Base-by-base conservation (phyloP, 2,329 filamentous ascomycete species). In the Fusarium brachygibbosum region DNA sequence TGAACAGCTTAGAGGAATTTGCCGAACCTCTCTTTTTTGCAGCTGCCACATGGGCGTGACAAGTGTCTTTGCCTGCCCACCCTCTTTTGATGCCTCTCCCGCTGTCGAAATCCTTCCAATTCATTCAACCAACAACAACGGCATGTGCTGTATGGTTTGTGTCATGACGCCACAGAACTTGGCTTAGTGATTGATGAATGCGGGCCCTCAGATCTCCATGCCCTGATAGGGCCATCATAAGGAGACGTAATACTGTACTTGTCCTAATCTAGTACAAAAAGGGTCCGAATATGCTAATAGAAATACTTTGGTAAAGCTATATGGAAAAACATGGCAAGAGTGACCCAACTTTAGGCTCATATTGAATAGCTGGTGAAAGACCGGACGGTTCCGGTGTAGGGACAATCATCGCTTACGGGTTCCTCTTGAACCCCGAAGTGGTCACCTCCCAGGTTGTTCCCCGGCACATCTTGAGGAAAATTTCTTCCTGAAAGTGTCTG, bases 161-260 rank as follows among this genome's bases (percentile, higher is more conserved):
- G 61, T 49, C 70, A 73, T 68, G 65, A 69, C 57, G 63, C 69
- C 64, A 72, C 70, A 58, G 53, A 59, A 58, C 19, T 51, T 50
- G 48, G 38, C 48, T 32, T 51, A 29, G 55, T 60, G 37, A 34
- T 25, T 46, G 41, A 58, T 49, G 48, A 45, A 49, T 60, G 48
- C 66, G 38, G 52, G 25, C 51, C 55, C 54, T 60, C 51, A 40
- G 37, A 58, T 50, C 35, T 37, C 48, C 23, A 40, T 28, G 23
- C 48, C 23, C 14, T 29, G 48, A 23, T 28, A 51, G 48, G 23
- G 34, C n/a, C 34, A 28, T 50, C 17, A 38, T 38, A 28, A 37
- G 21, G 23, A 51, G 23, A 40, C 37, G 19, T 14, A n/a, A 13
- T 13, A 38, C 32, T 21, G 9, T 13, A 38, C 32, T 21, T 40